A percentile compares a stretch with the other conserved stretches of the same genome.
Evolutionary conservation across 805 yeast genomes (phyloP).

Genomic region (Cyberlindnera xylosilytica): DNA sequence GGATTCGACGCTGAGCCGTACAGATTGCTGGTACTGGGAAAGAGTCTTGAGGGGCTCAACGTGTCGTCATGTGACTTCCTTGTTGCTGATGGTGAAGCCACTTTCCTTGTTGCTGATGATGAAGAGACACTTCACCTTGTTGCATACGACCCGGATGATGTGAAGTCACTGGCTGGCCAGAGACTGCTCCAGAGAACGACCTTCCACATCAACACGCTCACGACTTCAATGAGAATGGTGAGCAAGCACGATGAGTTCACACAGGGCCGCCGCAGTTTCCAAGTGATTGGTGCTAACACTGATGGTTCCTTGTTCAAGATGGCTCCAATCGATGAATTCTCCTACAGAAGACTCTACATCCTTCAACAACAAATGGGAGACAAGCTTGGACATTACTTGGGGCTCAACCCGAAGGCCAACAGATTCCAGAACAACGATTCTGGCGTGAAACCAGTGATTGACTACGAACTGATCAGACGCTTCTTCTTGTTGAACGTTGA

Average conservation of each 20-base stretch:
- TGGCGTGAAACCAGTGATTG: constrained; percentile 61
- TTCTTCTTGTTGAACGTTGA: constrained; percentile 57
- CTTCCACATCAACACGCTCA: constrained; percentile 62
- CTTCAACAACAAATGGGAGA: constrained; percentile 86
- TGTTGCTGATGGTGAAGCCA: constrained; percentile 65
- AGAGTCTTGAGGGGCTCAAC: constrained; percentile 62
- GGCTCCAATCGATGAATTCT: constrained; percentile 68
- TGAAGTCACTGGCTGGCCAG: constrained; percentile 77
- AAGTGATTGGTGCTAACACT: constrained; percentile 64
- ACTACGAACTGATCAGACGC: constrained; percentile 51
- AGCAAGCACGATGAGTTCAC: constrained; percentile 34
- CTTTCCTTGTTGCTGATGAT: constrained; percentile 65
- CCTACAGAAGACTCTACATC: constrained; percentile 77
- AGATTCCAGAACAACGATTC: constrained; percentile 32
- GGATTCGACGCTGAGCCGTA: constrained; percentile 97
- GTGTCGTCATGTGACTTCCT: constrained; percentile 75
- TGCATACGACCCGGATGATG: constrained; percentile 91
- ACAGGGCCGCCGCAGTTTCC: constrained; percentile 39
- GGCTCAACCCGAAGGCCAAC: constrained; percentile 69
- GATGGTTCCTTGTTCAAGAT: constrained; percentile 81
- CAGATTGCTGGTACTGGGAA: constrained; percentile 74
- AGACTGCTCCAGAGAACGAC: constrained; percentile 66
- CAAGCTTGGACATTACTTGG: constrained; percentile 67
- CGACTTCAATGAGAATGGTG: constrained; percentile 50
- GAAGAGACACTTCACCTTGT: constrained; percentile 64